Conservation (phyloP, 768 basidiomycete genomes). For the Neoboletus magnificus region DNA sequence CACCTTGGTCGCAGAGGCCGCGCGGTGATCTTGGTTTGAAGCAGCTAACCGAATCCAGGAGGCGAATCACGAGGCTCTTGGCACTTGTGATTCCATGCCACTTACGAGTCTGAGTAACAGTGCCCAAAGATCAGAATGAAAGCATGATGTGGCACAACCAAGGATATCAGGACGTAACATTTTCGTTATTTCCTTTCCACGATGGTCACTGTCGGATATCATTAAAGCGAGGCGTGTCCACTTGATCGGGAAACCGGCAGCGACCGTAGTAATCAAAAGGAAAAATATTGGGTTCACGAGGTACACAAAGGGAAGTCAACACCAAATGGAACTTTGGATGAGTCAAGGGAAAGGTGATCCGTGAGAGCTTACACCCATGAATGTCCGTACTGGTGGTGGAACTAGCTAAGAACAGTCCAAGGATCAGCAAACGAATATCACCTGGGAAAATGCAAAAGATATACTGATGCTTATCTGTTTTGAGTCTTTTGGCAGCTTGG, state of each 20-base stretch:
- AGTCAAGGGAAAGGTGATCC: not conserved
- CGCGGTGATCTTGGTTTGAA: not conserved
- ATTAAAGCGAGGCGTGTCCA: not conserved
- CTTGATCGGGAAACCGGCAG: not conserved
- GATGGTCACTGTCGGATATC: not conserved
- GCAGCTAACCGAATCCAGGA: not conserved
- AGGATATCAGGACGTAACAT: not conserved
- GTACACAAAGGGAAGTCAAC: not conserved
- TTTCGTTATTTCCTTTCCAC: constrained; percentile 14
- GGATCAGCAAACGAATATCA: not conserved
- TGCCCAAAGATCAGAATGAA: not conserved
- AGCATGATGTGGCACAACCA: not conserved
- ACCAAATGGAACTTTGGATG: not conserved
- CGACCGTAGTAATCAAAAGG: not conserved
- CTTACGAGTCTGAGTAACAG: too few relatives aligned
- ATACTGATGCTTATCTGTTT: not conserved
- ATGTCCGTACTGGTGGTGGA: not conserved
- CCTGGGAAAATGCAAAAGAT: not conserved
- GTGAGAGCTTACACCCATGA: not conserved
- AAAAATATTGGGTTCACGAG: not conserved
- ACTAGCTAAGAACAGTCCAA: not conserved
- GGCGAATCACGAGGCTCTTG: too few relatives aligned
- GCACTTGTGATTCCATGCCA: not conserved
- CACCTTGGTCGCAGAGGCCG: too few relatives aligned
- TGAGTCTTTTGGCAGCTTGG: not conserved